Evolutionary conservation across 2,329 filamentous ascomycete genomes (phyloP), one percentile per base, ranked within the genome.

Genomic region (Aspergillus transmontanensis): DNA sequence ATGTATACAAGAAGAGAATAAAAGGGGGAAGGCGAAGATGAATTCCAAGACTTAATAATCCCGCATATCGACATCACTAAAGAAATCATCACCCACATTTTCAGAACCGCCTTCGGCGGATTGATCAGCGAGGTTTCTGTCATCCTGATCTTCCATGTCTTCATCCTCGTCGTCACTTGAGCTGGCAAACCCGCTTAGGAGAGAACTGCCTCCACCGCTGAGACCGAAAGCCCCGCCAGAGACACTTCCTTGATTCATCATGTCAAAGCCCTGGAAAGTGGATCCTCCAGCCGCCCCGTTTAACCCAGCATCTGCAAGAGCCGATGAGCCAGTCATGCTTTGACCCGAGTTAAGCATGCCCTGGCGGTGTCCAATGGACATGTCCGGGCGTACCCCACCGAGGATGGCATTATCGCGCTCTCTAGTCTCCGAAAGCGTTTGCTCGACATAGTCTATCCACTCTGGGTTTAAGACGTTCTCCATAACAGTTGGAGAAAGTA

Each of bases 361-460:
- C 70, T 87, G 85, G 61, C 94, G 87, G 72, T 93, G 91, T 48
- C 90, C 92, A 70, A 96, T 87, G 26, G 91, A 91, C 76, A 96
- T 90, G 70, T 98, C 95, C 1, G 95, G 95, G 64, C 95, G 88
- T 12, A 98, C 94, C 6, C 95, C 95, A 54, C 95, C 95, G 6
- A 99, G 88, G 59, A 98, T 97, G n/a, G 95, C 95, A 75, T 99
- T 99, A 74, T 99, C 95, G 66, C 94, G 88, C 79, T 99, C 95
- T 60, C 95, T 85, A 0, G 95, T 99, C 77, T 97, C 94, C 0
- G 94, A 92, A 30, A 99, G 83, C 0, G 93, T 93, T 62, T 94
- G 91, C 75, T 98, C 94, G 45, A 98, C 94, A 72, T 98, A 99
- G 71, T 92, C 90, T 71, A 95, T 91, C 95, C 95, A 99, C 64